Evolutionary conservation across 225 moss, liverwort and hornwort species (phyloP).

Genomic region (Anthoceros angustus): DNA sequence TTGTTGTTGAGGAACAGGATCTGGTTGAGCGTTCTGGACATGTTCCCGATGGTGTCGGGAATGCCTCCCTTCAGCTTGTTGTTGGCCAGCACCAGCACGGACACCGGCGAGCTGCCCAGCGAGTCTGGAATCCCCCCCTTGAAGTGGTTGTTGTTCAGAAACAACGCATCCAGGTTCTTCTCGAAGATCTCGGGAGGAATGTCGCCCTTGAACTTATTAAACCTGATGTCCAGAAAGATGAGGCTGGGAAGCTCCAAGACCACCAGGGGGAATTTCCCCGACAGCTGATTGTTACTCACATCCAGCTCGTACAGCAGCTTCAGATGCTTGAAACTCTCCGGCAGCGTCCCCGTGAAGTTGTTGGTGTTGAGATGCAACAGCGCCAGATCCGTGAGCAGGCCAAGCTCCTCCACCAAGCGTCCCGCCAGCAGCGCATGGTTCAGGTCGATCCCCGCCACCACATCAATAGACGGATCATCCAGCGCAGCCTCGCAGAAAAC

Average conservation of each 20-base stretch:
- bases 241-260: constrained; percentile 33
- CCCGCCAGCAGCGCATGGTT: constrained; percentile 42
- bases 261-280: constrained; percentile 40
- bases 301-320: constrained; percentile 51
- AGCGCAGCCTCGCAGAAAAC: constrained; percentile 53
- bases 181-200: constrained; percentile 50
- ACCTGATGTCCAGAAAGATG: constrained; percentile 54
- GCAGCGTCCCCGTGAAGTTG: constrained; percentile 44
- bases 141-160: constrained; percentile 72
- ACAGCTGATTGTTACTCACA: constrained; percentile 62
- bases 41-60: constrained; percentile 28
- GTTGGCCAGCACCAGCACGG: constrained; percentile 68
- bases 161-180: constrained; percentile 51
- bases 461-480: constrained; percentile 22
- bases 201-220: constrained; percentile 46
- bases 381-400: constrained; percentile 47
- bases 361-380: constrained; percentile 78
- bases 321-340: constrained; percentile 29
- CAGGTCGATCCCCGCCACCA: constrained; percentile 72
- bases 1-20: constrained; percentile 45
- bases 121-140: constrained; percentile 46
- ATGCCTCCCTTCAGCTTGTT: constrained; percentile 40
- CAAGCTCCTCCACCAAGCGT: constrained; percentile 39
- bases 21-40: constrained; percentile 33
- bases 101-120: constrained; percentile 47